Evolutionary conservation across 345 rosid species (phyloP), one percentile per base, ranked within the genome.

Genomic region (Hirschfeldia incana): DNA sequence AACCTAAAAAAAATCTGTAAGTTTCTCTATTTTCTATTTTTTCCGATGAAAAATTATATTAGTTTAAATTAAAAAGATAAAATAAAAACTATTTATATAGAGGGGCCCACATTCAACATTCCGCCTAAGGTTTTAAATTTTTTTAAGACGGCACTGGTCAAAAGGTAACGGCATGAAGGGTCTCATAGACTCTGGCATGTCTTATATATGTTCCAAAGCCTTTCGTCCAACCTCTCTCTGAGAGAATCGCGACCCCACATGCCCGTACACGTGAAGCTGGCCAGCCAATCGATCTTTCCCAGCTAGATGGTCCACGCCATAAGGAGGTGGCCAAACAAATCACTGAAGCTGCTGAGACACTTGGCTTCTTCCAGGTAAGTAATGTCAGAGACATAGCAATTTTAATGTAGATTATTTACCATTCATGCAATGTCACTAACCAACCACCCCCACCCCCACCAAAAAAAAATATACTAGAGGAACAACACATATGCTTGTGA

Each of bases 141-240:
- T n/a, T n/a, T n/a, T n/a, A n/a, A n/a, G n/a, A n/a, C n/a, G n/a
- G n/a, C n/a, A n/a, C n/a, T 86, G 1, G 87, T 88, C 67, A 67
- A 74, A 88, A 17, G 91, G 91, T 33, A 76, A 86, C 2, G 89
- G 89, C 1, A 87, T 88, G 21, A 88, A 88, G 80, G 91, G 91
- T 9, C 30, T 88, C 46, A 80, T 86, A 59, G 91, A 86, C 58
- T 79, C 42, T 3, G 89, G 91, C 27, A 53, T 86, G 16, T 61
- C 83, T n/a, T 21, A 21, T 21, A 21, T 33, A 65, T 39, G 89
- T 86, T 8, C 91, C 91, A 10, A 30, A 69, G 26, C 74, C 80
- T 5, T 83, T 80, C 51, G 42, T 83, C 59, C 86, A 83, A 74
- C 86, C 86, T 29, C 72, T 65, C 4, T 1, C 80, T 42, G 89